phyloP scores from a whole-genome alignment of 2,329 filamentous ascomycete species.

The Fusarium fujikuroi region DNA sequence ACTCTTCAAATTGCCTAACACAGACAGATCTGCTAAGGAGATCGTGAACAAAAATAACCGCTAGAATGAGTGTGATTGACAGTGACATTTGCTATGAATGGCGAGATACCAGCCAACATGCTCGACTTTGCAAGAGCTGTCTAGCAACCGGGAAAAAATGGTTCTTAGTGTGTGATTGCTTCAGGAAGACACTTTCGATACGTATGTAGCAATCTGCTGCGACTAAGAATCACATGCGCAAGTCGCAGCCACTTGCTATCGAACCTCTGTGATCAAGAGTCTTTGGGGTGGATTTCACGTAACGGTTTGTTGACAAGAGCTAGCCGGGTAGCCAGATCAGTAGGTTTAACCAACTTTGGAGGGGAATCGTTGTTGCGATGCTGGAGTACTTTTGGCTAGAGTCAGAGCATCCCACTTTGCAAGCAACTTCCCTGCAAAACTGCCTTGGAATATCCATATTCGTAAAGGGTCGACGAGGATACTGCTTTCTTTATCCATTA shows the following conservation, averaged over 20 bases:
- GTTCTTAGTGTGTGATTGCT: background rate
- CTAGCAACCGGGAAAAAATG: background rate
- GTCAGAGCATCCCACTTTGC: background rate
- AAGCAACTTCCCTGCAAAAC: background rate
- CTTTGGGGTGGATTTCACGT: background rate
- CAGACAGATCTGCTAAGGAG: background rate
- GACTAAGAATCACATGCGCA: conserved; percentile 23
- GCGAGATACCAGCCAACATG: background rate
- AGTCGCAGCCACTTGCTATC: background rate
- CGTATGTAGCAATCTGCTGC: background rate
- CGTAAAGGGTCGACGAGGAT: background rate
- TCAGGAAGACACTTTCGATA: background rate
- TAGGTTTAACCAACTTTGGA: background rate
- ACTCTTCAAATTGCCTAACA: conserved; percentile 21
- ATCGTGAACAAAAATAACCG: background rate
- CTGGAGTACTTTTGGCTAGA: background rate
- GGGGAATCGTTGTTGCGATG: background rate
- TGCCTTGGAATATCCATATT: background rate
- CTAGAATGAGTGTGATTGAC: background rate
- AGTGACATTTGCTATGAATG: background rate
- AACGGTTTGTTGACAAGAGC: conserved; percentile 3
- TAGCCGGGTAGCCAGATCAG: conserved; percentile 22
- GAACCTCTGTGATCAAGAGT: background rate
- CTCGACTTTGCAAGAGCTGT: background rate
- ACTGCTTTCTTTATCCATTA: background rate